Evolutionary conservation across 371 early-diverging fungal genomes (phyloP).

Genomic region (Mortierella sp.): DNA sequence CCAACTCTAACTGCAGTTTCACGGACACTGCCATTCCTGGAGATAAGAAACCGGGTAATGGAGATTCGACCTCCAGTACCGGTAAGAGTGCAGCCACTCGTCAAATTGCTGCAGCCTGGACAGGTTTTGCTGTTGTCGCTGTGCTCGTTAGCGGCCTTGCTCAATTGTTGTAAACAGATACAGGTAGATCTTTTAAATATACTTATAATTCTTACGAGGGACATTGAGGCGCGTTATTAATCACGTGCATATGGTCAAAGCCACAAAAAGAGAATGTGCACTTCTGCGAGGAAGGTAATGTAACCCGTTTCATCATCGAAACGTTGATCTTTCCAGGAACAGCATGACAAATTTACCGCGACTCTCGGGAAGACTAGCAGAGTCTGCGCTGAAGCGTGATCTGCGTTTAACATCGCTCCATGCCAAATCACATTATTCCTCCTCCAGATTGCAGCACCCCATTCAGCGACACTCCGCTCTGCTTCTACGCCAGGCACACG

Average conservation of each 20-base stretch:
- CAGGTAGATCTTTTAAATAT: not conserved
- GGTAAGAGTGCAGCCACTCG: not conserved
- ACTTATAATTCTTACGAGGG: not conserved
- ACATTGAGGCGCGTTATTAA: not conserved
- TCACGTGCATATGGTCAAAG: not conserved
- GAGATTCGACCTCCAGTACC: not conserved
- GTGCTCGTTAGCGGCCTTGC: slow-evolving; percentile 15
- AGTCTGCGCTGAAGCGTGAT: slow-evolving; percentile 7
- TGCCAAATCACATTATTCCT: slow-evolving; percentile 2
- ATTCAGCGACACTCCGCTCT: not conserved
- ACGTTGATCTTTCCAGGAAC: not conserved
- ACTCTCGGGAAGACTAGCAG: slow-evolving; percentile 19
- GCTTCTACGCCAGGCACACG: not conserved
- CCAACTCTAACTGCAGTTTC: slow-evolving; percentile 35
- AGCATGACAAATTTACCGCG: slow-evolving; percentile 31
- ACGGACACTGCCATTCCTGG: slow-evolving; percentile 19
- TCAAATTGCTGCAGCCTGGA: not conserved
- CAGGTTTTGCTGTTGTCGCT: slow-evolving; percentile 6
- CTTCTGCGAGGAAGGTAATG: too few species aligned
- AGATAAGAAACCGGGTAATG: not conserved
- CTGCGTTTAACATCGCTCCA: not conserved
- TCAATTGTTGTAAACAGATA: slow-evolving; percentile 19
- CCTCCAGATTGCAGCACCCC: not conserved
- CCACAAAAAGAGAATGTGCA: too few species aligned
- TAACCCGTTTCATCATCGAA: too few species aligned